A percentile compares a stretch with the other conserved stretches of the same genome.
These are phyloP conservation scores for Nigrospora oryzae DNA, from an alignment of 2,329 filamentous ascomycete genomes.

Conservation along the genomic window DNA sequence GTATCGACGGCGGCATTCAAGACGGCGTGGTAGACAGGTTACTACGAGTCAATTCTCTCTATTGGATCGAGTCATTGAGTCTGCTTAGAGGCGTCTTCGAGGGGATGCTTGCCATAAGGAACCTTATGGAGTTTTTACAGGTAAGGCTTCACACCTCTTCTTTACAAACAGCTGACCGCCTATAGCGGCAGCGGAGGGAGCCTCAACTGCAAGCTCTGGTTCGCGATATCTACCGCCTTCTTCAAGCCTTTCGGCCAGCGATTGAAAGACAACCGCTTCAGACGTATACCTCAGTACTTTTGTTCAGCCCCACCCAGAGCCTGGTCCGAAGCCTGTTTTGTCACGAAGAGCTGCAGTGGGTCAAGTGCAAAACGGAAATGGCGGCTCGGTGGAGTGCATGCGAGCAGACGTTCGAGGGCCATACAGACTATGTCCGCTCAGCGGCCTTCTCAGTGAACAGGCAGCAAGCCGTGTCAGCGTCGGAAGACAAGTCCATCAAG, in stretches of 20 bases:
- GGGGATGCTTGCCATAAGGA: constrained; percentile 12
- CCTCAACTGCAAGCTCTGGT: constrained; percentile 6
- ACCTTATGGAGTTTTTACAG: constrained; percentile 8
- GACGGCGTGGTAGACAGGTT: constrained; percentile 5
- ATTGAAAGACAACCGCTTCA: constrained; percentile 21
- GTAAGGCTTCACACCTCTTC: not conserved
- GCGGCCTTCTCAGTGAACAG: too few relatives aligned
- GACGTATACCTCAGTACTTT: constrained; percentile 21
- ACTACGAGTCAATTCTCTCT: not conserved
- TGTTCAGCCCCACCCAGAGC: constrained; percentile 19
- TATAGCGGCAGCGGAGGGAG: not conserved
- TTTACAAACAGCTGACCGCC: not conserved
- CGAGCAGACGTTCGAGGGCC: constrained; percentile 9
- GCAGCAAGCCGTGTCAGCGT: too few relatives aligned
- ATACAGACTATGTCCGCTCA: too few relatives aligned
- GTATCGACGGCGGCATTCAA: constrained; percentile 6
- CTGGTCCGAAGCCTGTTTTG: constrained; percentile 8
- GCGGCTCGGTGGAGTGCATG: constrained; percentile 1
- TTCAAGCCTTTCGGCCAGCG: constrained; percentile 12
- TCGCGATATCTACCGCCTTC: constrained; percentile 21
- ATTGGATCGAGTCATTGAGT: not conserved
- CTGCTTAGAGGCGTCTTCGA: not conserved
- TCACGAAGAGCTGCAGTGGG: constrained; percentile 8
- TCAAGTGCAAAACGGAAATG: constrained; percentile 6
- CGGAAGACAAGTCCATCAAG: too few relatives aligned